phyloP scores from a whole-genome alignment of 2,329 filamentous ascomycete species.

The Xylaria sp. region DNA sequence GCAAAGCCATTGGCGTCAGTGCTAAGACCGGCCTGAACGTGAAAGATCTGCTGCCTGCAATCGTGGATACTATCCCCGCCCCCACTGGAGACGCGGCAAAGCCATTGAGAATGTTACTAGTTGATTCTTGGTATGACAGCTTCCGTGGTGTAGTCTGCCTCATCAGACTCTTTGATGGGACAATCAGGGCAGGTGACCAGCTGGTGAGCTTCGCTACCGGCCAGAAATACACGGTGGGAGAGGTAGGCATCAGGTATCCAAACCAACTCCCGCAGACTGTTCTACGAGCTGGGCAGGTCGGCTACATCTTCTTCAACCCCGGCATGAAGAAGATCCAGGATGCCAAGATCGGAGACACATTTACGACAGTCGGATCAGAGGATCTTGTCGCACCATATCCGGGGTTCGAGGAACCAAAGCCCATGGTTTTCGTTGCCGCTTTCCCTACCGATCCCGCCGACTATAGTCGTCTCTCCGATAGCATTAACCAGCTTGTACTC shows the following conservation, averaged over 20 bases:
- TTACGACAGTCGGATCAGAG: constrained; percentile 83
- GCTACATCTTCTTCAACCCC: constrained; percentile 97
- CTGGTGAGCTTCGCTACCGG: constrained; percentile 90
- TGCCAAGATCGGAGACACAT: constrained; percentile 95
- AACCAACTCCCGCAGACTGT: constrained; percentile 82
- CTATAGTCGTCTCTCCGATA: constrained; percentile 88
- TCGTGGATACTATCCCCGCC: constrained; percentile 85
- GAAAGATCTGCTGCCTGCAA: constrained; percentile 80
- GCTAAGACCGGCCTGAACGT: constrained; percentile 96
- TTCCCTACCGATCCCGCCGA: constrained; percentile 94
- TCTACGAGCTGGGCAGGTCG: constrained; percentile 91
- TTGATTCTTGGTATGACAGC: constrained; percentile 98
- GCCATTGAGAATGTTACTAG: constrained; percentile 84
- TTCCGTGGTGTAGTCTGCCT: constrained; percentile 94
- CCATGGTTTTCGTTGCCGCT: constrained; percentile 98
- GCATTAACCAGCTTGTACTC: constrained; percentile 90
- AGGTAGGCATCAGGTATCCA: constrained; percentile 97
- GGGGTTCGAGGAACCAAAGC: constrained; percentile 96
- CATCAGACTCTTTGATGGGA: constrained; percentile 90
- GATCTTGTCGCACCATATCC: constrained; percentile 81
- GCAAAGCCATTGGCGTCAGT: constrained; percentile 77
- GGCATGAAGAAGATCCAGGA: constrained; percentile 98
- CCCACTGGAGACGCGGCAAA: constrained; percentile 78
- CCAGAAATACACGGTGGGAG: constrained; percentile 90
- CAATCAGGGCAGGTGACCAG: constrained; percentile 82